A percentile compares a stretch with the other conserved stretches of the same genome.
phyloP scores from a whole-genome alignment of 768 basidiomycete species.

The Nidula microcarpa region DNA sequence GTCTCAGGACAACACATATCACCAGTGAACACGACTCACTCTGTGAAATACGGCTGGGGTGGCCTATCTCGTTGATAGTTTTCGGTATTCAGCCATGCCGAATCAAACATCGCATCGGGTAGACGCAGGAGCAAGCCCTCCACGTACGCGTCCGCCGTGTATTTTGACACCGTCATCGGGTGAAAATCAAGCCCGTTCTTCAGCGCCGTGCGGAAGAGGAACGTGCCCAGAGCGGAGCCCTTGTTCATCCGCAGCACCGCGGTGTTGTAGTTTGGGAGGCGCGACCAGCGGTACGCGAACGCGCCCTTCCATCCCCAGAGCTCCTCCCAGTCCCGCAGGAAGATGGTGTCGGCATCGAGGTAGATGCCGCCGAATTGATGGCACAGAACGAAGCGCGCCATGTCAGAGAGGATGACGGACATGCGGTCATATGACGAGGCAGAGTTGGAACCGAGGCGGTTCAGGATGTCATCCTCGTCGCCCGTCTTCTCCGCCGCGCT shows the following conservation, averaged over 20 bases:
- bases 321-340: slow-evolving; percentile 95
- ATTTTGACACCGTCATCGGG: slow-evolving; percentile 86
- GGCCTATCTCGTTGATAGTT: slow-evolving; percentile 86
- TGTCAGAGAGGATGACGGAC: slow-evolving; percentile 90
- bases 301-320: slow-evolving; percentile 94
- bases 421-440: slow-evolving; percentile 85
- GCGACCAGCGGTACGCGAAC: slow-evolving; percentile 95
- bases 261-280: slow-evolving; percentile 89
- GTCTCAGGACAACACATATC: not conserved
- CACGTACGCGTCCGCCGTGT: slow-evolving; percentile 78
- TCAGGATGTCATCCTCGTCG: slow-evolving; percentile 47
- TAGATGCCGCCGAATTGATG: slow-evolving; percentile 95
- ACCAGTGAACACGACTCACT: slow-evolving; percentile 39
- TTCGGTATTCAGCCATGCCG: slow-evolving; percentile 93
- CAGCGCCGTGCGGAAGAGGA: slow-evolving; percentile 88
- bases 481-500: slow-evolving; percentile 43
- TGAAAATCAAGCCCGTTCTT: slow-evolving; percentile 94
- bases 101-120: slow-evolving; percentile 91
- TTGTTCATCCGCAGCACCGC: slow-evolving; percentile 89
- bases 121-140: slow-evolving; percentile 75
- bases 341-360: slow-evolving; percentile 89
- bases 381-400: slow-evolving; percentile 94
- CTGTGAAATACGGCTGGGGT: slow-evolving; percentile 87
- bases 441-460: slow-evolving; percentile 88
- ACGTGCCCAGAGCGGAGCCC: slow-evolving; percentile 82